Base-by-base conservation (phyloP, 2,329 filamentous ascomycete species). In the Colletotrichum trifolii region DNA sequence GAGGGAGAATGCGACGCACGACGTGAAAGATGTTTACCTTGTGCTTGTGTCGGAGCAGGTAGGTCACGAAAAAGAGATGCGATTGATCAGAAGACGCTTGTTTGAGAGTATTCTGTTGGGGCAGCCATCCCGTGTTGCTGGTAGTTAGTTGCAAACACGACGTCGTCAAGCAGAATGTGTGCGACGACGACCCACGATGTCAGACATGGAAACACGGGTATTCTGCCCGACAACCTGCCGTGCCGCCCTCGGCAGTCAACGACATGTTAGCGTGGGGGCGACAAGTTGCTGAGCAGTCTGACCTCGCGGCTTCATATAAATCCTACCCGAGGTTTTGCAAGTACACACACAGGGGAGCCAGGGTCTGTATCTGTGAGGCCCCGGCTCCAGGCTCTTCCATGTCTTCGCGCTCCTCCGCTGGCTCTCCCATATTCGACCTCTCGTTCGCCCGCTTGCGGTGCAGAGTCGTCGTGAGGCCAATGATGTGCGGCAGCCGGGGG, bases 241-340 rank as follows among this genome's bases (percentile, higher is more conserved):
- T 60, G 49, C 57, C 48, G 57, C 40, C 11, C 17, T 53, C 57
- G 57, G 57, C 57, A 60, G 57, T 60, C 57, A 40, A 54, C 38
- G 13, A n/a, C 54, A 38, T 47, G 9, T 45, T 46, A 40, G 42
- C 57, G 48, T 60, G 57, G 57, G 57, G 42, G 48, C 57, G 34
- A 35, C 17, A 15, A 39, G n/a, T 6, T 4, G 42, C 25, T 25
- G 1, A 25, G 35, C 57, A 54, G 15, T 53, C 17, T 35, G 17
- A 17, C n/a, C 39, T 42, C 48, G 48, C 35, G 48, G 35, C 12
- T 54, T 39, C 47, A 59, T 52, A 52, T 59, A 15, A 5, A 52
- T 11, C 34, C 40, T 36, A 55, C 40, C 42, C 33, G 12, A 47
- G 53, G 53, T 36, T 38, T n/a, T 13, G 42, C 42, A 40, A 34